These are phyloP conservation scores for Aspergillus asperescens DNA, from an alignment of 495 filamentous ascomycete species.

Conservation along the genomic window DNA sequence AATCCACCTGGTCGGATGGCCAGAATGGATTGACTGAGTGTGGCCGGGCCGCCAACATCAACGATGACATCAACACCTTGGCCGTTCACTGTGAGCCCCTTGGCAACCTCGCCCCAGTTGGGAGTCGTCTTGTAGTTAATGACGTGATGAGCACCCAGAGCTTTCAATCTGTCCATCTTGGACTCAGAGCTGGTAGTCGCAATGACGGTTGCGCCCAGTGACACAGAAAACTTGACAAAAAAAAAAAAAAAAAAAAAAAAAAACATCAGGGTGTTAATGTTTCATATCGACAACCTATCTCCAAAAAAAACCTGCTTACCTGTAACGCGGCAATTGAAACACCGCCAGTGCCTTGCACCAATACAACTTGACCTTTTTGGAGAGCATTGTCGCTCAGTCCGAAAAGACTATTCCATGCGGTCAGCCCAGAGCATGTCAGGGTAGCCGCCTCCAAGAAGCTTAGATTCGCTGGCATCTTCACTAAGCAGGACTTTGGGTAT, in stretches of 20 bases:
- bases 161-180: slow-evolving; percentile 56
- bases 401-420: slow-evolving; percentile 50
- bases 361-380: slow-evolving; percentile 32
- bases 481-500: slow-evolving; percentile 67
- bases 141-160: slow-evolving; percentile 41
- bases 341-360: slow-evolving; percentile 64
- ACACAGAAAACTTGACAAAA: slow-evolving; percentile 72
- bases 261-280: background rate
- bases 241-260: no score
- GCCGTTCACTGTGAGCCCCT: slow-evolving; percentile 48
- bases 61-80: slow-evolving; percentile 59
- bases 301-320: slow-evolving; percentile 1
- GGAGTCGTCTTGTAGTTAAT: slow-evolving; percentile 58
- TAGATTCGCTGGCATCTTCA: slow-evolving; percentile 24
- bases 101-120: slow-evolving; percentile 62
- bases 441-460: slow-evolving; percentile 22
- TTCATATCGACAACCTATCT: background rate
- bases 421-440: slow-evolving; percentile 24
- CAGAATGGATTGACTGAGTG: slow-evolving; percentile 50
- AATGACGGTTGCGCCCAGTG: slow-evolving; percentile 64
- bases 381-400: slow-evolving; percentile 43
- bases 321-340: slow-evolving; percentile 62
- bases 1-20: slow-evolving; percentile 56
- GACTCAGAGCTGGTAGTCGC: slow-evolving; percentile 59
- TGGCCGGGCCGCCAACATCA: slow-evolving; percentile 55